Conservation (phyloP, 352 stramenopile genomes). For the Phytopythium vexans region DNA sequence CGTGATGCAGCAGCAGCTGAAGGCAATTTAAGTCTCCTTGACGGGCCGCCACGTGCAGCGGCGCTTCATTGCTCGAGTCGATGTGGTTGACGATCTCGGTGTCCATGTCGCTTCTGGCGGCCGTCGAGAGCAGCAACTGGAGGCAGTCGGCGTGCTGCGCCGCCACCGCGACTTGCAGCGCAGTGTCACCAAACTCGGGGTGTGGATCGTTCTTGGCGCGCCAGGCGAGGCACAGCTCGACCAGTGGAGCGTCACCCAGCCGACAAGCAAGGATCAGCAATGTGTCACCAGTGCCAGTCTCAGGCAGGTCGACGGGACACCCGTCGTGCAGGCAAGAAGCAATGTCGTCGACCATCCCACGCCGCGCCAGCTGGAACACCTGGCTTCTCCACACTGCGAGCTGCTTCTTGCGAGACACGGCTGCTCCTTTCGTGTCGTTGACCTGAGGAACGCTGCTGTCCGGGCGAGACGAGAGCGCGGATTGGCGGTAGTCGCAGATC, state of each 20-base stretch:
- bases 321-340: constrained; percentile 49
- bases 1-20: constrained; percentile 72
- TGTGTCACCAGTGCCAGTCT: constrained; percentile 70
- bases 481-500: constrained; percentile 46
- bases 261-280: constrained; percentile 78
- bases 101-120: constrained; percentile 85
- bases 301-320: constrained; percentile 73
- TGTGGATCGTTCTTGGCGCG: constrained; percentile 85
- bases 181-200: constrained; percentile 81
- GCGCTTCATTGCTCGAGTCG: constrained; percentile 73
- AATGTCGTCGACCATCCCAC: constrained; percentile 38
- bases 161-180: constrained; percentile 75
- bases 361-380: constrained; percentile 59
- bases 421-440: constrained; percentile 23
- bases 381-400: constrained; percentile 46
- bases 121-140: constrained; percentile 56
- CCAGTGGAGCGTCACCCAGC: constrained; percentile 47
- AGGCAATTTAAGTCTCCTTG: constrained; percentile 72
- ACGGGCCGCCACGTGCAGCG: constrained; percentile 70
- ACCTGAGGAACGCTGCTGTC: constrained; percentile 3
- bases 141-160: constrained; percentile 55
- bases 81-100: constrained; percentile 87
- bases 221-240: constrained; percentile 72
- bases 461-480: constrained; percentile 30
- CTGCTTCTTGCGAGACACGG: constrained; percentile 10